Base-by-base conservation (phyloP, 1,284 basidiomycete genomes). In the Fomitopsis palustris region DNA sequence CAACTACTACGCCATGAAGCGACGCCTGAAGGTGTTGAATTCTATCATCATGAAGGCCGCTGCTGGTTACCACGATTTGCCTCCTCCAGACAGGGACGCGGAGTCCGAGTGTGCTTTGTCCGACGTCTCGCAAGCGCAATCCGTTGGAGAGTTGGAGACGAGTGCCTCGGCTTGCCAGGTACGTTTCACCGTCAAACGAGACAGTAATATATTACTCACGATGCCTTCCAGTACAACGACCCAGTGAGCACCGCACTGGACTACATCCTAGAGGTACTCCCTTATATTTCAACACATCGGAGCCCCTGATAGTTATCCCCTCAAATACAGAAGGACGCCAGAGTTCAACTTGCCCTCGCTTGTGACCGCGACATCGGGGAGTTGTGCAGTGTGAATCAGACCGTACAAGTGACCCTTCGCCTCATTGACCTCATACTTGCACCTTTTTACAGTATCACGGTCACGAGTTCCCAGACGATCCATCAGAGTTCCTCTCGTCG, bases 1-100 rank as follows among this genome's bases (percentile, higher is more conserved):
- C 17, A 27, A 56, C 10, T 56, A 49, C 45, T 56, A 56, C 43
- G 47, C 33, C n/a, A 12, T 49, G 35, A 56, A 56, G 27, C 21
- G 37, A 25, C 38, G 54, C 27, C 29, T 25, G 23, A n/a, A 8
- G 16, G 31, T 42, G 39, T 19, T 53, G 16, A 14, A 8, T 17
- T 12, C 19, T 16, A 37, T 4, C 4, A 35, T 31, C 29, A 31
- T 53, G 51, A 37, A 53, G 21, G 51, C 51, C 17, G 51, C 29
- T 9, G 51, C 51, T 53, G 51, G 51, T 10, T 33, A 27, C 12
- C 17, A 21, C 19, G 25, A 53, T 35, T 31, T 42, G 39, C 39
- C 39, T 10, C 8, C 6, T 19, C n/a, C 39, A 19, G 17, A 42
- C 39, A 42, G 39, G 8, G 39, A 42, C 10, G 9, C 39, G 10